These are phyloP conservation scores for Stentor roeselii DNA, from an alignment of 73 alveolate genomes.

Conservation along the genomic window DNA sequence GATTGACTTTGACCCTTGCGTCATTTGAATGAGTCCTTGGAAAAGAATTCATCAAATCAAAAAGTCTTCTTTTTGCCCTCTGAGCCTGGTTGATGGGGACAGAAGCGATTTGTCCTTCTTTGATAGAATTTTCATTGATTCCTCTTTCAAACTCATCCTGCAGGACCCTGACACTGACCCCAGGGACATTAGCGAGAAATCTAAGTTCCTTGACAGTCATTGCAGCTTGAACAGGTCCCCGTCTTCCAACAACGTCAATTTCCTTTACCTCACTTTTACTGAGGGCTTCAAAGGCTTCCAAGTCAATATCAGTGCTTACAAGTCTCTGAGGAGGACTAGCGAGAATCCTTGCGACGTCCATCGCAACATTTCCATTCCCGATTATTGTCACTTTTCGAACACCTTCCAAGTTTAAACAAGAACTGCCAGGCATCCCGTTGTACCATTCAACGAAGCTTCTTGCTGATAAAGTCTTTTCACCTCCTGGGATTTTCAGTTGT, in stretches of 20 bases:
- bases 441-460: conserved; percentile 73
- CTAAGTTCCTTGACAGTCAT: conserved; percentile 48
- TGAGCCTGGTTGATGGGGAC: neutral
- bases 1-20: conserved; percentile 30
- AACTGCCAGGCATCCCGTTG: conserved; percentile 61
- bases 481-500: conserved; percentile 36
- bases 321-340: conserved; percentile 43
- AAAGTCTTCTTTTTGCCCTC: conserved; percentile 45
- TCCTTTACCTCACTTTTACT: conserved; percentile 28
- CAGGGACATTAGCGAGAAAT: conserved; percentile 17
- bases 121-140: conserved; percentile 14
- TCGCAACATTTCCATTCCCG: conserved; percentile 86
- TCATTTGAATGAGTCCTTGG: conserved; percentile 5
- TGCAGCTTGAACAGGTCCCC: conserved; percentile 52
- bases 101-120: neutral
- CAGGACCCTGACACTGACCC: conserved; percentile 17
- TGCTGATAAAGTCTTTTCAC: conserved; percentile 46
- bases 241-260: conserved; percentile 51
- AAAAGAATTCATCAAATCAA: conserved; percentile 30
- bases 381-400: conserved; percentile 34
- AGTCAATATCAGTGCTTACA: conserved; percentile 61
- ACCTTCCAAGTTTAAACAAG: conserved; percentile 31
- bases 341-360: conserved; percentile 70
- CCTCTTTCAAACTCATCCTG: conserved; percentile 33
- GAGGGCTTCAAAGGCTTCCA: conserved; percentile 43